Evolutionary conservation across 73 alveolate species (phyloP).

Genomic region (Blepharisma japonicum): DNA sequence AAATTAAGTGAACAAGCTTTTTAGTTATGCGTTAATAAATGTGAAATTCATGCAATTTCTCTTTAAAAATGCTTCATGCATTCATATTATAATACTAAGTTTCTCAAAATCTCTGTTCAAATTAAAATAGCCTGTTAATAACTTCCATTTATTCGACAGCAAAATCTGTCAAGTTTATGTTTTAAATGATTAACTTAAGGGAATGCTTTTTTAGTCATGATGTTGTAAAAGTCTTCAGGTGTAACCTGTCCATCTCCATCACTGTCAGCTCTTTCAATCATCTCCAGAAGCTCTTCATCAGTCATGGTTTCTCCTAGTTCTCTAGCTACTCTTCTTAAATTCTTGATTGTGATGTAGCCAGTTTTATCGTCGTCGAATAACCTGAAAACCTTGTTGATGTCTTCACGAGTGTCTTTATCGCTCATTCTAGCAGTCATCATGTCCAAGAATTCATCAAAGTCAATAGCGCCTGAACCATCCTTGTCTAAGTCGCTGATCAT

Average conservation of each 20-base stretch:
- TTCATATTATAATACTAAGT: too few species aligned
- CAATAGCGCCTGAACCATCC: conserved; percentile 90
- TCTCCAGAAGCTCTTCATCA: conserved; percentile 69
- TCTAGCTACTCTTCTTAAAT: conserved; percentile 73
- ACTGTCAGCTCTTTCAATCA: conserved; percentile 84
- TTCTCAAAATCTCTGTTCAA: too few species aligned
- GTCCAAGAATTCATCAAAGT: conserved; percentile 87
- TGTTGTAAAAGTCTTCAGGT: conserved; percentile 75
- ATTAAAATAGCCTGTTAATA: too few species aligned
- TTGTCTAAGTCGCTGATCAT: conserved; percentile 89
- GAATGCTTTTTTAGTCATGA: conserved; percentile 47
- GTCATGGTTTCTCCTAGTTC: conserved; percentile 84
- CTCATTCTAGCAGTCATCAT: conserved; percentile 75
- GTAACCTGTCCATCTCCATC: conserved; percentile 82
- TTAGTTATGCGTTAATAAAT: too few species aligned
- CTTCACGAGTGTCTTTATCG: conserved; percentile 72
- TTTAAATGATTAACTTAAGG: neutral
- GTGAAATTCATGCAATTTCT: too few species aligned
- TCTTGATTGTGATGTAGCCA: conserved; percentile 66
- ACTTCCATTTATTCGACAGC: too few species aligned
- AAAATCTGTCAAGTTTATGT: too few species aligned
- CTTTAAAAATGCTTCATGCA: too few species aligned
- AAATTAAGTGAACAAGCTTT: too few species aligned
- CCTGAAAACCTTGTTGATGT: conserved; percentile 73
- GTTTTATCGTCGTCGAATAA: conserved; percentile 76